phyloP scores from a whole-genome alignment of 371 early-diverging fungal genomes.

The Mucor circinelloides region DNA sequence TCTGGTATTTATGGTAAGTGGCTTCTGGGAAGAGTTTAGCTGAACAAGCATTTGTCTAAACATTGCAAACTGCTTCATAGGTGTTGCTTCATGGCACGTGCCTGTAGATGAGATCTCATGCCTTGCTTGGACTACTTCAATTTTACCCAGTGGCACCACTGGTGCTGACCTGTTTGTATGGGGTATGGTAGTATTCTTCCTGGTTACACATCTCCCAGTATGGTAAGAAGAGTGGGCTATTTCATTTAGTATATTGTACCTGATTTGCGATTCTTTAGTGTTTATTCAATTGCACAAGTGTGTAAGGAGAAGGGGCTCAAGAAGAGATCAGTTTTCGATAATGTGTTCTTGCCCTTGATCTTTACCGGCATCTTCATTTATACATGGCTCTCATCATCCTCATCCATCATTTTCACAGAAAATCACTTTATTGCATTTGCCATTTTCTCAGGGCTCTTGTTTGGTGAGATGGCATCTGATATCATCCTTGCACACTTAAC shows the following conservation, averaged over 20 bases:
- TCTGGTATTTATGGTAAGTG: constrained; percentile 65
- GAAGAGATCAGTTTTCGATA: constrained; percentile 11
- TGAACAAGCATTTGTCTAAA: background rate
- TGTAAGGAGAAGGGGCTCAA: constrained; percentile 31
- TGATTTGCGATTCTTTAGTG: background rate
- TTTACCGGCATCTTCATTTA: constrained; percentile 56
- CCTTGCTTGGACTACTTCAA: constrained; percentile 17
- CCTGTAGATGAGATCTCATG: constrained; percentile 27
- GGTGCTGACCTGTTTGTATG: constrained; percentile 44
- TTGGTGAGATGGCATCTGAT: constrained; percentile 88
- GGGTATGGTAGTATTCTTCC: constrained; percentile 37
- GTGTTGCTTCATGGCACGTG: constrained; percentile 45
- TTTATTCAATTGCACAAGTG: constrained; percentile 34
- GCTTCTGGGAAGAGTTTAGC: background rate
- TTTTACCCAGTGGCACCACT: constrained; percentile 30
- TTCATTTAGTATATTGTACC: background rate
- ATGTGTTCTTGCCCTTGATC: constrained; percentile 53
- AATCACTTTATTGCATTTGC: constrained; percentile 75
- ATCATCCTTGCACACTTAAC: constrained; percentile 91
- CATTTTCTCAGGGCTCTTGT: constrained; percentile 73
- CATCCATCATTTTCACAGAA: constrained; percentile 59
- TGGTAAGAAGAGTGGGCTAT: constrained; percentile 28
- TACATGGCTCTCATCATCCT: constrained; percentile 71
- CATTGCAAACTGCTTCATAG: constrained; percentile 13
- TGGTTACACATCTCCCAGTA: constrained; percentile 44